These are phyloP conservation scores for Inga laurina DNA, from an alignment of 306 rosid genomes.

Conservation along the genomic window DNA sequence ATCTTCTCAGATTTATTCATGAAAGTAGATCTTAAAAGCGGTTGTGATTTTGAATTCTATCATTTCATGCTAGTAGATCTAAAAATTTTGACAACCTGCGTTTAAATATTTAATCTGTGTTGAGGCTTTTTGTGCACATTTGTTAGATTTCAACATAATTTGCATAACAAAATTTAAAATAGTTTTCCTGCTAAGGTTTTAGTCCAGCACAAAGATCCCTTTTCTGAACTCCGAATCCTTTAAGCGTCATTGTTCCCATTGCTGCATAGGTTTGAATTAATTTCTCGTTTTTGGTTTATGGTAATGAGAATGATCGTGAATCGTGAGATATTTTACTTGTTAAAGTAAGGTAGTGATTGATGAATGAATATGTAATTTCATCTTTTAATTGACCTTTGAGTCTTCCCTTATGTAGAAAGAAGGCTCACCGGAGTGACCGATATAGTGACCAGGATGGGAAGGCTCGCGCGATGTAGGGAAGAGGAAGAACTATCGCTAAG, in stretches of 20 bases:
- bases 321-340: not conserved
- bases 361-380: not conserved
- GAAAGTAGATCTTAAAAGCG: not conserved
- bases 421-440: not conserved
- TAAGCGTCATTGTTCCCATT: not conserved
- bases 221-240: conserved; percentile 4
- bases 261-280: not conserved
- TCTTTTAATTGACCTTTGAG: conserved; percentile 19
- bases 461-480: too few relatives aligned
- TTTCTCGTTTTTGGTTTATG: not conserved
- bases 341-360: not conserved
- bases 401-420: conserved; percentile 26
- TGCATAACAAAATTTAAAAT: not conserved
- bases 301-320: not conserved
- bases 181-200: not conserved
- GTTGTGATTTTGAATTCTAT: conserved; percentile 8
- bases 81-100: not conserved
- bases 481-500: too few relatives aligned
- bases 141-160: conserved; percentile 7
- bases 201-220: not conserved
- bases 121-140: not conserved
- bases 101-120: not conserved
- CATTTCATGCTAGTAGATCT: conserved; percentile 5
- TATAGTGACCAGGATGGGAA: too few relatives aligned
- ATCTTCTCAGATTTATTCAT: not conserved